These are phyloP conservation scores for Tilletia indica DNA, from an alignment of 1,284 basidiomycete species.

Conservation along the genomic window DNA sequence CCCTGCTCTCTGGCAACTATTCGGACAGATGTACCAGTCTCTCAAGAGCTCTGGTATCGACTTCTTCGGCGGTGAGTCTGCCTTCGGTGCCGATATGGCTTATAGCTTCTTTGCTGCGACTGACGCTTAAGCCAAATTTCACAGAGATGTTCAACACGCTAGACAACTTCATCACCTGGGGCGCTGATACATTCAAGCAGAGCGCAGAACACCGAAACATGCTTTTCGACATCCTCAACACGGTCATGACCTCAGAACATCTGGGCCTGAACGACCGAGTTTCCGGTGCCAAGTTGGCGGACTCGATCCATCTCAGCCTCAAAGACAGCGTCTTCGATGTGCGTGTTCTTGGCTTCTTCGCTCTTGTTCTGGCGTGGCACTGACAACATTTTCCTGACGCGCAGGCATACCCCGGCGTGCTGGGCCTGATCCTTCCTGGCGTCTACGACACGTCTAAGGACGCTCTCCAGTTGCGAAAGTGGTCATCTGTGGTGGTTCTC, in stretches of 20 bases:
- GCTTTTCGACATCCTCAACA: slow-evolving; percentile 79
- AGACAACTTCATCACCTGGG: slow-evolving; percentile 86
- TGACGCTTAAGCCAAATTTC: slow-evolving; percentile 11
- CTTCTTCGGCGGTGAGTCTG: slow-evolving; percentile 59
- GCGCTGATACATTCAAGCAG: slow-evolving; percentile 71
- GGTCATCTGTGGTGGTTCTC: slow-evolving; percentile 77
- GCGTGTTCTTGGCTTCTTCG: slow-evolving; percentile 33
- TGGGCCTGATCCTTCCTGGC: slow-evolving; percentile 41
- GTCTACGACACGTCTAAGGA: slow-evolving; percentile 56
- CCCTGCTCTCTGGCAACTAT: slow-evolving; percentile 80
- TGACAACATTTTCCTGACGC: background rate
- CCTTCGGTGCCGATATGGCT: background rate
- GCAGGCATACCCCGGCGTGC: slow-evolving; percentile 37
- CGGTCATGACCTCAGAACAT: slow-evolving; percentile 69
- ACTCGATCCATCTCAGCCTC: slow-evolving; percentile 76
- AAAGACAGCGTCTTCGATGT: slow-evolving; percentile 75
- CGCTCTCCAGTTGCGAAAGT: slow-evolving; percentile 69
- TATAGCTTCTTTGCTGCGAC: background rate
- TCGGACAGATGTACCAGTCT: slow-evolving; percentile 76
- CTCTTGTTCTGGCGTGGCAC: background rate
- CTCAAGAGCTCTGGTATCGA: slow-evolving; percentile 82
- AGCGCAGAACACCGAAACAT: slow-evolving; percentile 76
- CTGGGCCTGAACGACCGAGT: slow-evolving; percentile 67
- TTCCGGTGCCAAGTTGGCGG: slow-evolving; percentile 80
- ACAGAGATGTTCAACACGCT: slow-evolving; percentile 83